Evolutionary conservation across 345 rosid species (phyloP).

Genomic region (Acer negundo): DNA sequence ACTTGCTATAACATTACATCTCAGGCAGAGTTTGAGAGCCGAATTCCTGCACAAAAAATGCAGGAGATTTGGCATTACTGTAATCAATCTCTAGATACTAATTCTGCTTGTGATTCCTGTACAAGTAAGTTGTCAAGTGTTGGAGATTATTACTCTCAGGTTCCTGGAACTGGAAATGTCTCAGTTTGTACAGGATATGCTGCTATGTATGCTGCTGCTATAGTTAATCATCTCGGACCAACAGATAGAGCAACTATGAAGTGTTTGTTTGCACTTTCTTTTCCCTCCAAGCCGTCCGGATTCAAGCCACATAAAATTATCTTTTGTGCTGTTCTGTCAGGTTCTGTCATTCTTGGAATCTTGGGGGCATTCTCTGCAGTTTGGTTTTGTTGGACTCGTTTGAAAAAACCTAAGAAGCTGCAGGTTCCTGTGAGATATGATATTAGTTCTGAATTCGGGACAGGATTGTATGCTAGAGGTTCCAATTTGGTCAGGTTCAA

Average conservation of each 20-base stretch:
- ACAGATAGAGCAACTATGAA: constrained; percentile 32
- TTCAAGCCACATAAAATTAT: constrained; percentile 1
- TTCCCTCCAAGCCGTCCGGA: background rate
- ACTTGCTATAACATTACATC: constrained; percentile 33
- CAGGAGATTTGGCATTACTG: constrained; percentile 28
- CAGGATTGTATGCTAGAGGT: background rate
- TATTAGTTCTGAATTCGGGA: constrained; percentile 24
- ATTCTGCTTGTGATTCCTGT: constrained; percentile 34
- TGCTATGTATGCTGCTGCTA: constrained; percentile 40
- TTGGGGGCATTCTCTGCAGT: constrained; percentile 23
- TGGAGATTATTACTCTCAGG: constrained; percentile 3
- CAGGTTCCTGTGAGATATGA: background rate
- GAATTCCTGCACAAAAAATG: constrained; percentile 31
- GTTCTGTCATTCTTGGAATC: constrained; percentile 31
- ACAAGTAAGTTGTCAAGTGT: constrained; percentile 21
- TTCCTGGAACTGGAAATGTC: constrained; percentile 6
- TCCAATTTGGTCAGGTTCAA: constrained; percentile 30
- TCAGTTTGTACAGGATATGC: constrained; percentile 33
- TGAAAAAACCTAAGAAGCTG: background rate
- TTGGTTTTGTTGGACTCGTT: constrained; percentile 21
- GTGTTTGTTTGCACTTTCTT: constrained; percentile 36
- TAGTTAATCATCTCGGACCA: constrained; percentile 38
- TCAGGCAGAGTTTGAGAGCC: constrained; percentile 32
- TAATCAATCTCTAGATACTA: constrained; percentile 26
- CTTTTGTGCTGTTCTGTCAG: constrained; percentile 25